These are phyloP conservation scores for Talaromyces rugulosus DNA, from an alignment of 2,329 filamentous ascomycete species.

Conservation along the genomic window DNA sequence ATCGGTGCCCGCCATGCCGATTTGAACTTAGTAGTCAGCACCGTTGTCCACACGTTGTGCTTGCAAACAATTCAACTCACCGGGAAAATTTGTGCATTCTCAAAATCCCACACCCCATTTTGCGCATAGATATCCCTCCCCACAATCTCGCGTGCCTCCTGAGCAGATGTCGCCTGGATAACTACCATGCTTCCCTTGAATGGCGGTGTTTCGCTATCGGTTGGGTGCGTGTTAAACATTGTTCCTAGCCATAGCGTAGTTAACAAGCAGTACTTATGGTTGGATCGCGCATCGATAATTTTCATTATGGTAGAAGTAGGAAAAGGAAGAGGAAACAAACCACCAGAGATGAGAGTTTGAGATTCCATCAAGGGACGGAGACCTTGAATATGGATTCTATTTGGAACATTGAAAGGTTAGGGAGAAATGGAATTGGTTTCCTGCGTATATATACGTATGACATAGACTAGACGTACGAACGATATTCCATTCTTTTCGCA, in stretches of 20 bases:
- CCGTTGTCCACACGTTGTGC: not conserved
- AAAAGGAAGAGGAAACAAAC: constrained; percentile 39
- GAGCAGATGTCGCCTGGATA: constrained; percentile 60
- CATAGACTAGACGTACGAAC: constrained; percentile 22
- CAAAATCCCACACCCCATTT: constrained; percentile 74
- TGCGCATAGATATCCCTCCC: constrained; percentile 69
- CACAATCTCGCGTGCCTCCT: constrained; percentile 64
- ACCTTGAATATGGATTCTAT: constrained; percentile 53
- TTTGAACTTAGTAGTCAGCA: not conserved
- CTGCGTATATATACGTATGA: not conserved
- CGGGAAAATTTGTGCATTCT: constrained; percentile 51
- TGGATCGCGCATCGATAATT: not conserved
- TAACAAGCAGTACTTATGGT: not conserved
- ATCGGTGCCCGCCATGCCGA: not conserved
- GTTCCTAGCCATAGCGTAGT: constrained; percentile 49
- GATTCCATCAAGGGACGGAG: constrained; percentile 51
- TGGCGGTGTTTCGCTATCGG: constrained; percentile 56
- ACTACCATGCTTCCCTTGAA: constrained; percentile 74
- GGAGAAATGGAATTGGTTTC: not conserved
- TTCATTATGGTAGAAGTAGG: constrained; percentile 1
- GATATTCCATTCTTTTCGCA: constrained; percentile 56
- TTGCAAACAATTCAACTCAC: constrained; percentile 20
- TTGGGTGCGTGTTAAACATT: constrained; percentile 58
- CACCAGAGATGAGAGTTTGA: constrained; percentile 62
- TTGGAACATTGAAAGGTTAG: not conserved